Conservation (phyloP, 768 basidiomycete species). For the Boletus bicolor region DNA sequence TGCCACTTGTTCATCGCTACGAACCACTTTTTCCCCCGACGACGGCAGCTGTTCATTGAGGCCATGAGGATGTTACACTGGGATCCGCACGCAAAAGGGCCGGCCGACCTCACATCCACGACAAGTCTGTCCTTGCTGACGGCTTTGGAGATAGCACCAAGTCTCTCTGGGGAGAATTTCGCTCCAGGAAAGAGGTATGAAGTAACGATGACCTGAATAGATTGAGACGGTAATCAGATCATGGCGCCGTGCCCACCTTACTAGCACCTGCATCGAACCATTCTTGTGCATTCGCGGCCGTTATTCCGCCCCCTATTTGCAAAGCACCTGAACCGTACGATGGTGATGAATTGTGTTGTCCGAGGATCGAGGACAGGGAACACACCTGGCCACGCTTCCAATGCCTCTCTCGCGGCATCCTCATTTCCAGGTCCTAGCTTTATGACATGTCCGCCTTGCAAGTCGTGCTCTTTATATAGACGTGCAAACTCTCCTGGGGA, state of each 20-base stretch:
- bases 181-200: conserved; percentile 89
- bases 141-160: conserved; percentile 55
- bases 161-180: conserved; percentile 70
- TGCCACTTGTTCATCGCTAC: conserved; percentile 99
- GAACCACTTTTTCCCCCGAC: conserved; percentile 73
- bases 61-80: neutral
- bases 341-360: conserved; percentile 1
- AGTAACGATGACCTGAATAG: conserved; percentile 87
- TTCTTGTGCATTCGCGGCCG: conserved; percentile 66
- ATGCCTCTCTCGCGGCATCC: conserved; percentile 78
- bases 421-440: conserved; percentile 93
- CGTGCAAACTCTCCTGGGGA: conserved; percentile 76
- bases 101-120: conserved; percentile 83
- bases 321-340: conserved; percentile 52
- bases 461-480: conserved; percentile 64
- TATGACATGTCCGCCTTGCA: conserved; percentile 92
- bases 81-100: neutral
- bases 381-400: conserved; percentile 78
- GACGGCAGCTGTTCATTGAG: conserved; percentile 65
- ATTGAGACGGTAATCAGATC: conserved; percentile 7
- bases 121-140: conserved; percentile 88
- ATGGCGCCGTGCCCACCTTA: conserved; percentile 54
- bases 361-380: conserved; percentile 1
- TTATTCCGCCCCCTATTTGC: conserved; percentile 94
- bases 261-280: conserved; percentile 91